Conservation (phyloP, 306 rosid genomes). For the Alnus glutinosa region DNA sequence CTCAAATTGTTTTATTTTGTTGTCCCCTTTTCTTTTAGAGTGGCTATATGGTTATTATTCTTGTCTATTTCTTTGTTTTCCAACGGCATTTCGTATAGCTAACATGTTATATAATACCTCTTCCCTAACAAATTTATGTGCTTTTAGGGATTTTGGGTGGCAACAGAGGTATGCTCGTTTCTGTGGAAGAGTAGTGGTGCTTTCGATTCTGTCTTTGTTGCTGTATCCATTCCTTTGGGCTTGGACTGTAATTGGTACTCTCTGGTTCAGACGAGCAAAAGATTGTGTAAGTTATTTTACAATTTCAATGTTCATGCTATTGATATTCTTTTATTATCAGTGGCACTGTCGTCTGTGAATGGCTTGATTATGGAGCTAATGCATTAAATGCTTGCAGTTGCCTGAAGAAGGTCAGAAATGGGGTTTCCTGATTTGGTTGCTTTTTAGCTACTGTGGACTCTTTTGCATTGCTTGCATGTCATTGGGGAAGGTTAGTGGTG, state of each 20-base stretch:
- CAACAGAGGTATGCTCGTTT: constrained; percentile 98
- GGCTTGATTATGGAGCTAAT: constrained; percentile 26
- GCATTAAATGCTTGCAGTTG: constrained; percentile 56
- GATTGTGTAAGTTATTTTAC: constrained; percentile 66
- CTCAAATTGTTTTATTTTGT: neutral
- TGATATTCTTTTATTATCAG: neutral
- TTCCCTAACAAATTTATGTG: constrained; percentile 21
- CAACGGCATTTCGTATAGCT: neutral
- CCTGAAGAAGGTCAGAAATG: constrained; percentile 93
- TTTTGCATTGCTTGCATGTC: constrained; percentile 83
- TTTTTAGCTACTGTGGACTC: constrained; percentile 93
- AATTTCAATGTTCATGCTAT: neutral
- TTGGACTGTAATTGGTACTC: constrained; percentile 90
- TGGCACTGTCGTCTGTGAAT: constrained; percentile 10
- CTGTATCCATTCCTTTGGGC: constrained; percentile 98
- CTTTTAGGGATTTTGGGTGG: constrained; percentile 89
- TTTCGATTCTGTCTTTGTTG: constrained; percentile 72
- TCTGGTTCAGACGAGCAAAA: constrained; percentile 78
- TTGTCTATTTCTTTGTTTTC: neutral
- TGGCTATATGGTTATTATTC: neutral
- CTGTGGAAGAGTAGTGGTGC: constrained; percentile 90
- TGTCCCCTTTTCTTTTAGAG: neutral
- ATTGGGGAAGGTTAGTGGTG: constrained; percentile 78
- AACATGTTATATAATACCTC: neutral
- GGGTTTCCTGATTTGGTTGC: constrained; percentile 98